Conservation (phyloP, 1,284 basidiomycete genomes). For the Phylloboletellus chloephorus region DNA sequence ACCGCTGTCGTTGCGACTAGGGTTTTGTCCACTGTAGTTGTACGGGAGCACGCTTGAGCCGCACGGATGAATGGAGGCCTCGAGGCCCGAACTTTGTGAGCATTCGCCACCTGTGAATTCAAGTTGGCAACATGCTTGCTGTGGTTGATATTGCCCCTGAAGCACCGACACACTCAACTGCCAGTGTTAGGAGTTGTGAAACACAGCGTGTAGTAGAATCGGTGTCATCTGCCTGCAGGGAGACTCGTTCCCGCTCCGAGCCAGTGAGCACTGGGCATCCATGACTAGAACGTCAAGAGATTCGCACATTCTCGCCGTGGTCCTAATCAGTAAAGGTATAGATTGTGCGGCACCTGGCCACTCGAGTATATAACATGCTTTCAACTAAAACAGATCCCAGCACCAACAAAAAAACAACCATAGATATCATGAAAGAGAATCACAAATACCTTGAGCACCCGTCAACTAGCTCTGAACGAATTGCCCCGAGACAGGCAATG, state of each 20-base stretch:
- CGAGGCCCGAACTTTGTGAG: not conserved
- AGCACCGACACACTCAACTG: not conserved
- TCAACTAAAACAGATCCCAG: slow-evolving; percentile 1
- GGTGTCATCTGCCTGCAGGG: too few relatives aligned
- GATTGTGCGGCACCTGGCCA: slow-evolving; percentile 1
- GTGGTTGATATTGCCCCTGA: not conserved
- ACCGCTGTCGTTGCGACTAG: not conserved
- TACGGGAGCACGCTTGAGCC: not conserved
- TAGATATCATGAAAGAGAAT: slow-evolving; percentile 9
- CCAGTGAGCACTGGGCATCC: too few relatives aligned
- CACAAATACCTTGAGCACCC: not conserved
- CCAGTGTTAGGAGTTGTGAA: too few relatives aligned
- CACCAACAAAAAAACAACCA: not conserved
- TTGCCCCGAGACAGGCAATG: slow-evolving; percentile 16
- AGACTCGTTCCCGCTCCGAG: too few relatives aligned
- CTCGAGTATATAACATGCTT: not conserved
- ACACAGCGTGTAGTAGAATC: too few relatives aligned
- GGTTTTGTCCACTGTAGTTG: not conserved
- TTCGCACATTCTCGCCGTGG: too few relatives aligned
- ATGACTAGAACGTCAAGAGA: too few relatives aligned
- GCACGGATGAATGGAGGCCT: not conserved
- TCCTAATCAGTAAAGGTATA: too few relatives aligned
- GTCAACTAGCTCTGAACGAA: slow-evolving; percentile 6
- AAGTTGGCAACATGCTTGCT: not conserved
- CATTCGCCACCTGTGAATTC: too few relatives aligned